Evolutionary conservation across 2,329 filamentous ascomycete species (phyloP).

Genomic region (Orbilia ellipsospora): DNA sequence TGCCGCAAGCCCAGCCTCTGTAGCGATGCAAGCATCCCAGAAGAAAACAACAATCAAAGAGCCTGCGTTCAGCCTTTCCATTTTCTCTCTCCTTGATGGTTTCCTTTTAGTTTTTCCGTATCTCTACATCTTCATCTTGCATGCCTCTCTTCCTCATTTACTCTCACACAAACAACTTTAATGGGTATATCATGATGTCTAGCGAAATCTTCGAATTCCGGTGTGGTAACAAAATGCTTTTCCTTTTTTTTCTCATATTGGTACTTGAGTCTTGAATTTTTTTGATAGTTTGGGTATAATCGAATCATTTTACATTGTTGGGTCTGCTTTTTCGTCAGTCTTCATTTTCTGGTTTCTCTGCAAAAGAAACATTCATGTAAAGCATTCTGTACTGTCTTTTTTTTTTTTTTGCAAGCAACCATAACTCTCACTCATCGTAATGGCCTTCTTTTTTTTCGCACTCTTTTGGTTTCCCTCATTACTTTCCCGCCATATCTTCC

Average conservation of each 20-base stretch:
- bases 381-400: slow-evolving; percentile 51
- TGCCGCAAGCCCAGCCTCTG: slow-evolving; percentile 27
- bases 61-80: background rate
- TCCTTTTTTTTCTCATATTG: slow-evolving; percentile 29
- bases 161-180: slow-evolving; percentile 42
- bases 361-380: slow-evolving; percentile 33
- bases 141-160: slow-evolving; percentile 18
- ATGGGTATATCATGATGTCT: slow-evolving; percentile 56
- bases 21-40: slow-evolving; percentile 47
- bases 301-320: slow-evolving; percentile 44
- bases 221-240: slow-evolving; percentile 52
- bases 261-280: slow-evolving; percentile 9
- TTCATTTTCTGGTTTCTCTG: slow-evolving; percentile 1
- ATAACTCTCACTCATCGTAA: slow-evolving; percentile 51
- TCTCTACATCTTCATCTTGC: slow-evolving; percentile 24
- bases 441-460: slow-evolving; percentile 33
- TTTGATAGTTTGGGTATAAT: slow-evolving; percentile 53
- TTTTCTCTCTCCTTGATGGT: slow-evolving; percentile 16
- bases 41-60: slow-evolving; percentile 20
- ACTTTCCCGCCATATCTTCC: slow-evolving; percentile 10
- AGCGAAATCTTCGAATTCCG: slow-evolving; percentile 52
- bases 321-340: slow-evolving; percentile 45
- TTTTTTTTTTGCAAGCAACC: slow-evolving; percentile 35
- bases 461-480: slow-evolving; percentile 6
- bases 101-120: slow-evolving; percentile 15